A percentile compares a stretch with the other conserved stretches of the same genome.
Evolutionary conservation across 768 basidiomycete genomes (phyloP).

Genomic region (Asterophora lycoperdoides): DNA sequence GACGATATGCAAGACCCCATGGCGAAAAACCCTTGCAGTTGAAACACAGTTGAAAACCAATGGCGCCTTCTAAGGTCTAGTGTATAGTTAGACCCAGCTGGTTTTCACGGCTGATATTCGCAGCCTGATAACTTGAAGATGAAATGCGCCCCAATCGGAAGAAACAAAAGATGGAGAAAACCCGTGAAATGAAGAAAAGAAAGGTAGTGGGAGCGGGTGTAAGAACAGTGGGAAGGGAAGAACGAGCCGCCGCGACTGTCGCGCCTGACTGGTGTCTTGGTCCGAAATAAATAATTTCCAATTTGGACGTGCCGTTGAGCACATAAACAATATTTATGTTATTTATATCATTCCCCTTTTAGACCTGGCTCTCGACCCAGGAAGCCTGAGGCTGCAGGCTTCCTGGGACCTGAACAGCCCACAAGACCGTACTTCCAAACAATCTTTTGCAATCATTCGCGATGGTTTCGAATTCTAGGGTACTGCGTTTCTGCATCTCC

Average conservation of each 20-base stretch:
- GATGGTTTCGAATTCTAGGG: too few relatives aligned
- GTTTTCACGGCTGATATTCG: background rate
- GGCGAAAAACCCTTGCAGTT: slow-evolving; percentile 1
- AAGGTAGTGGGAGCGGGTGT: background rate
- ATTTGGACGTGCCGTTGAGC: too few relatives aligned
- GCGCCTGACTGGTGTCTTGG: background rate
- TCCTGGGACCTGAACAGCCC: too few relatives aligned
- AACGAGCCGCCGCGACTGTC: background rate
- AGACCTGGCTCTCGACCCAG: too few relatives aligned
- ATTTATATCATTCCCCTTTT: too few relatives aligned
- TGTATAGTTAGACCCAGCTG: background rate
- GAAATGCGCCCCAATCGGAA: background rate
- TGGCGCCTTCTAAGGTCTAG: background rate
- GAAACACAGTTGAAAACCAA: background rate
- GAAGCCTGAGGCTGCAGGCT: too few relatives aligned
- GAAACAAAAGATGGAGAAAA: background rate
- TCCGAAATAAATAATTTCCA: too few relatives aligned
- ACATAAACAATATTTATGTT: too few relatives aligned
- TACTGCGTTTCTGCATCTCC: too few relatives aligned
- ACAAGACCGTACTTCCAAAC: too few relatives aligned
- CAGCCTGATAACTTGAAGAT: background rate
- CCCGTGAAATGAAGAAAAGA: background rate
- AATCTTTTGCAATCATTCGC: too few relatives aligned
- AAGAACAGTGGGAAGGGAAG: background rate
- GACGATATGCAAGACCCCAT: slow-evolving; percentile 86